These are phyloP conservation scores for Yarrowia osloensis DNA, from an alignment of 805 yeast species.

Conservation along the genomic window DNA sequence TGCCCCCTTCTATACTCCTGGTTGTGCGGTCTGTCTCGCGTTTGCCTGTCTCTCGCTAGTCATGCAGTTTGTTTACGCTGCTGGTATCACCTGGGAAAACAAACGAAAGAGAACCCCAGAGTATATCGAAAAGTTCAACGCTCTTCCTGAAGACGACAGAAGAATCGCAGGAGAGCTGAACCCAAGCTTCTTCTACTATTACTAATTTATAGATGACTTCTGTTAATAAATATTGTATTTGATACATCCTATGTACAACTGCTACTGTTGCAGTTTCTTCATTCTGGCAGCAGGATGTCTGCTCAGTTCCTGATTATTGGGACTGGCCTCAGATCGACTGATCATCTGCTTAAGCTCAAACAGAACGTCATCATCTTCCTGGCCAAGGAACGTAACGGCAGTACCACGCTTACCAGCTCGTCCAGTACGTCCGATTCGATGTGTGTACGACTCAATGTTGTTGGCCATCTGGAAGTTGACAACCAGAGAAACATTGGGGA, in stretches of 20 bases:
- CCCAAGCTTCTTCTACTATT: conserved; percentile 35
- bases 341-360: conserved; percentile 55
- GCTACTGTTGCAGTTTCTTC: conserved; percentile 2
- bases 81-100: conserved; percentile 41
- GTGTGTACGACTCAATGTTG: conserved; percentile 80
- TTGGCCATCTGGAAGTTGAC: conserved; percentile 83
- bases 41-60: conserved; percentile 45
- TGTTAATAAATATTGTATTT: neutral
- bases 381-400: conserved; percentile 70
- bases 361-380: conserved; percentile 55
- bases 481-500: conserved; percentile 82
- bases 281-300: conserved; percentile 33
- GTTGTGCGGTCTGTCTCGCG: conserved; percentile 55
- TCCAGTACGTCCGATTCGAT: conserved; percentile 95
- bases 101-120: conserved; percentile 33
- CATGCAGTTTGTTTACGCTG: conserved; percentile 41
- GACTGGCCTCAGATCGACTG: conserved; percentile 45
- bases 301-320: conserved; percentile 47
- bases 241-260: neutral
- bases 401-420: conserved; percentile 84
- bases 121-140: conserved; percentile 31
- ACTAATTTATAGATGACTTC: neutral
- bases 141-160: conserved; percentile 32
- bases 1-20: conserved; percentile 61
- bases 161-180: conserved; percentile 41